Base-by-base conservation (phyloP, 768 basidiomycete species). In the Tricholomella constricta region DNA sequence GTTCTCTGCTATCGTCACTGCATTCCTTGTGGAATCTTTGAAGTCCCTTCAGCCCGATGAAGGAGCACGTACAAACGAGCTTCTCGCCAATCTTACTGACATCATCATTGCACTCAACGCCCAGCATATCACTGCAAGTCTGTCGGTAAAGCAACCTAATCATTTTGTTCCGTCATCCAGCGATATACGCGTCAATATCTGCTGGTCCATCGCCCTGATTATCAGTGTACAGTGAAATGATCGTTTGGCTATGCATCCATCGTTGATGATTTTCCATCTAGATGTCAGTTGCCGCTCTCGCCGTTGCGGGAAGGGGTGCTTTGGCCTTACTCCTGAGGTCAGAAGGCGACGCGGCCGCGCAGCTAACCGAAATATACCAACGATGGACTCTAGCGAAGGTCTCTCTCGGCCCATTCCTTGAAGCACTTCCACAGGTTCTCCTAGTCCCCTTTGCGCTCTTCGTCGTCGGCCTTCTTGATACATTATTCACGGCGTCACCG, bases 1-100 rank as follows among this genome's bases (percentile, higher is more conserved):
- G 6, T 62, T 62, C 44, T 56, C 61, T 19, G 52, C 61, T 2
- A 55, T 62, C 17, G 59, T 62, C 3, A 55, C 61, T 4, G 43
- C 61, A 0, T 62, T 62, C 45, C 45, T 60, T 6, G 61, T 60
- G 0, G 54, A 62, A n/a, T 54, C 61, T 1, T 34, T 59, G 27
- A 35, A 32, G 19, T 31, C 45, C 5, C 49, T 62, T 3, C n/a
- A 44, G 11, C 49, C 48, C 23, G 53, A 59, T 36, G 45, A 46
- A 14, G 43, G 15, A 7, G 42, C 35, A 29, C 43, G 35, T 2
- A 60, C 58, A 14, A 62, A 60, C 40, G 56, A 60, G 38, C 48
- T 55, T 9, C 45, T 62, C 20, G 49, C 49, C 8, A 62, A 60
- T 23, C 40, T 62, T 4, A 60, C 59, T 2, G 43, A 56, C 19